phyloP scores from a whole-genome alignment of 371 early-diverging fungal genomes.

The Choanephora cucurbitarum region DNA sequence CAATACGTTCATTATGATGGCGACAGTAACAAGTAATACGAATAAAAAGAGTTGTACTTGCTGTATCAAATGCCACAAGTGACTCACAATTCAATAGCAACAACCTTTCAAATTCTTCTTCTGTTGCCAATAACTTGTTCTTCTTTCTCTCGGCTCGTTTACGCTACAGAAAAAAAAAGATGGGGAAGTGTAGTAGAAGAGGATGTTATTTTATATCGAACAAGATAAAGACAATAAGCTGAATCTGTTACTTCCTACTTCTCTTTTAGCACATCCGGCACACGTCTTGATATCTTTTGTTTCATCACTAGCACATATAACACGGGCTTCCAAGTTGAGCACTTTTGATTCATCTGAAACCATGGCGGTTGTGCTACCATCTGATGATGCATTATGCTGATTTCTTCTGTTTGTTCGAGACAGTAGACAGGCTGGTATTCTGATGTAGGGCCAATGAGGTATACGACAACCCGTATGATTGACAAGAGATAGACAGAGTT shows the following conservation, averaged over 20 bases:
- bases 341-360: constrained; percentile 31
- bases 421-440: constrained; percentile 59
- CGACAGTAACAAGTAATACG: constrained; percentile 95
- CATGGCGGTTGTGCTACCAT: constrained; percentile 19
- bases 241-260: too few relatives aligned
- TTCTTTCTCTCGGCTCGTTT: constrained; percentile 51
- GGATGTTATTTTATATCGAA: too few relatives aligned
- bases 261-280: constrained; percentile 82
- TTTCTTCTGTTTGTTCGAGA: constrained; percentile 45
- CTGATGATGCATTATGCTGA: constrained; percentile 13
- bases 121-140: constrained; percentile 4
- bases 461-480: constrained; percentile 49
- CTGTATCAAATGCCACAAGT: constrained; percentile 79
- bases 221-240: too few relatives aligned
- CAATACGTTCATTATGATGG: constrained; percentile 88
- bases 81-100: constrained; percentile 84
- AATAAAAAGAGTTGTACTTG: constrained; percentile 83
- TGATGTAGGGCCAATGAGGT: constrained; percentile 60
- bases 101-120: constrained; percentile 52
- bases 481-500: constrained; percentile 61
- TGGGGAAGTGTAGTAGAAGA: too few relatives aligned
- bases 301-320: constrained; percentile 84
- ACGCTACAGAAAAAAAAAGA: constrained; percentile 25
- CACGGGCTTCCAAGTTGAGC: constrained; percentile 72
- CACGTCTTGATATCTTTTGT: constrained; percentile 75